Base-by-base conservation (phyloP, 2,329 filamentous ascomycete genomes). In the Fonsecaea monophora region DNA sequence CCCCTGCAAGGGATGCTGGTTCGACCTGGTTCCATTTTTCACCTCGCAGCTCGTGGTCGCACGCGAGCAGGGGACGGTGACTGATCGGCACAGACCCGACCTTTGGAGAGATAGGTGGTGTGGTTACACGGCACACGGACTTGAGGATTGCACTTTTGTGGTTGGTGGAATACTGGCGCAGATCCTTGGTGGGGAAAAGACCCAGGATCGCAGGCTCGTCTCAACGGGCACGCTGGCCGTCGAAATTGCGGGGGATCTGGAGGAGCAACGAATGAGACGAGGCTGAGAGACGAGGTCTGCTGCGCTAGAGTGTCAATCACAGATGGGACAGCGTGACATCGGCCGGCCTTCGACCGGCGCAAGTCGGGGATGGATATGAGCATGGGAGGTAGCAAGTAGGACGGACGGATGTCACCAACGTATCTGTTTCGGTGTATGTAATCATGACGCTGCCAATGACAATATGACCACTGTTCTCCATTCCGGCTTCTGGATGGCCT, bases 251-350 rank as follows among this genome's bases (percentile, higher is more conserved):
- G 56, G 53, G 48, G 55, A 63, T 53, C 34, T 25, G 40, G 42
- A 35, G 21, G 37, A 35, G 40, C 37, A 60, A 53, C 67, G 60
- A 68, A 68, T 68, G 35, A 59, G 53, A 58, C 34, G 53, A 63
- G 35, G 56, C 55, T 62, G 60, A n/a, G 25, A 6, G 35, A 32
- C 25, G 32, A 37, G 12, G 18, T 40, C 30, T 13, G 21, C 40
- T 10, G 50, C 58, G 30, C 25, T 35, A 54, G 30, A 25, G 48
- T 18, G 30, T 48, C 15, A 32, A 45, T 64, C 35, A 53, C 30
- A 30, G 35, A 56, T 61, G 57, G 50, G 12, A 57, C 25, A 62
- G 55, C 60, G 66, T 68, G 40, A 65, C 66, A 65, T 68, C 59
- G 66, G 45, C 21, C 62, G 66, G 62, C 59, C 25, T 40, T 62